Evolutionary conservation across 1,139 yeast species (phyloP).

Genomic region (Wickerhamiella infanticola): DNA sequence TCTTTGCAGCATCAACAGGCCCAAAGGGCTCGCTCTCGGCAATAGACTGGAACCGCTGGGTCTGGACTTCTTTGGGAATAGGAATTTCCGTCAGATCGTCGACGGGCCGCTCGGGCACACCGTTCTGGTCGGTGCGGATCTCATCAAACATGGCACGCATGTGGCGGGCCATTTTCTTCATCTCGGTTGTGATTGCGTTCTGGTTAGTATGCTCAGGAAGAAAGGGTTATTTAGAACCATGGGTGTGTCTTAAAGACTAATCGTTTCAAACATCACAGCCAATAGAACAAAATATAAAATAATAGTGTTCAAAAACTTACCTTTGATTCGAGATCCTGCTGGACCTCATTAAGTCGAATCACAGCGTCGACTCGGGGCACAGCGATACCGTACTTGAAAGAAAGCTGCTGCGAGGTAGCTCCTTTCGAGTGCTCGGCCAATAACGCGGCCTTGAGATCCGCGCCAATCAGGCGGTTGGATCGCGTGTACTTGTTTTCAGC

Average conservation of each 20-base stretch:
- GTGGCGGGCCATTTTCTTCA: slow-evolving; percentile 39
- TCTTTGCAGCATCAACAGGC: slow-evolving; percentile 87
- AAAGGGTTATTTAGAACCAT: not conserved
- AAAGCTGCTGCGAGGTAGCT: slow-evolving; percentile 56
- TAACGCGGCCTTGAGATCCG: slow-evolving; percentile 44
- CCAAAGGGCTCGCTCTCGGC: slow-evolving; percentile 97
- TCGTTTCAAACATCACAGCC: slow-evolving; percentile 39
- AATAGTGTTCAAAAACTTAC: slow-evolving; percentile 33
- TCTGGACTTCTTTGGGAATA: slow-evolving; percentile 67
- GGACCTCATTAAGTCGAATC: slow-evolving; percentile 48
- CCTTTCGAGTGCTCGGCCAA: slow-evolving; percentile 39
- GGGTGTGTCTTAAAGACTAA: slow-evolving; percentile 65
- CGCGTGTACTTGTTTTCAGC: slow-evolving; percentile 56
- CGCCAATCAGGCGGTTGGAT: slow-evolving; percentile 48
- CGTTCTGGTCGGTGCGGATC: slow-evolving; percentile 27
- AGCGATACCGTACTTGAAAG: slow-evolving; percentile 65
- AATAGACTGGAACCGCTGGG: slow-evolving; percentile 72
- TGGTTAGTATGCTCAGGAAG: slow-evolving; percentile 3
- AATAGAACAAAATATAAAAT: not conserved
- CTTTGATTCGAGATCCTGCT: slow-evolving; percentile 40
- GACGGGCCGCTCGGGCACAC: slow-evolving; percentile 16
- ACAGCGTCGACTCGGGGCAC: slow-evolving; percentile 81
- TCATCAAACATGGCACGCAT: slow-evolving; percentile 77
- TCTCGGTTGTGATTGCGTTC: slow-evolving; percentile 27
- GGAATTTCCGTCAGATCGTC: slow-evolving; percentile 69